Base-by-base conservation (phyloP, 306 rosid genomes). In the Mimosa pudica region DNA sequence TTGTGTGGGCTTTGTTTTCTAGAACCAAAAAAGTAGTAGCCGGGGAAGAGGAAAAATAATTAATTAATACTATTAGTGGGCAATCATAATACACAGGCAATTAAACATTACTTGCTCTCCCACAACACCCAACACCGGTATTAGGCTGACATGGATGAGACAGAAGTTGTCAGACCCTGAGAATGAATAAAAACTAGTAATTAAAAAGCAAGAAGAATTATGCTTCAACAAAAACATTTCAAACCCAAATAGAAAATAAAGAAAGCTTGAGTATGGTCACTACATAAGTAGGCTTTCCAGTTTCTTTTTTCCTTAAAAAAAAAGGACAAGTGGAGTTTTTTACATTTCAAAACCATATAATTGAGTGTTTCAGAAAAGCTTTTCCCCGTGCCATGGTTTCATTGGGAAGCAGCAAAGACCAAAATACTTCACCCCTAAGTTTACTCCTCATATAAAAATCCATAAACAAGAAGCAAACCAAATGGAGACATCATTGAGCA, bases 1-100 rank as follows among this genome's bases (percentile, higher is more conserved):
- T 73, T 93, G 99, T 11, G 99, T 93, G 38, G 98, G 98, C 87
- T 96, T 93, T 71, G 99, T 96, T 91, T 96, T 96, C 98, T 96
- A 87, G 32, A 74, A 70, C 76, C 85, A 82, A 68, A 77, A 77
- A 81, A 67, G 58, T 86, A 69, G 71, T 70, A 76, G 46, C 74
- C 74, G 77, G 35, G 71, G 65, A 84, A 42, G 80, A 78, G 71
- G 68, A 10, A 48, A 79, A 30, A 24, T 71, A 10, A 20, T 36
- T 64, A 58, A 69, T 10, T 63, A 35, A 72, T 66, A 76, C 69
- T 63, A 77, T 58, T 61, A 79, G 46, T 64, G n/a, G 58, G 38
- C 32, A 82, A 77, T 81, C 51, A 75, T 44, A 44, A 82, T 62
- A 71, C 57, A 84, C 52, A 44, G 71, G 62, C 81, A 72, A 71